Evolutionary conservation across 2,329 filamentous ascomycete genomes (phyloP), one percentile per base, ranked within the genome.

Genomic region (Macrophomina pseudophaseolina): DNA sequence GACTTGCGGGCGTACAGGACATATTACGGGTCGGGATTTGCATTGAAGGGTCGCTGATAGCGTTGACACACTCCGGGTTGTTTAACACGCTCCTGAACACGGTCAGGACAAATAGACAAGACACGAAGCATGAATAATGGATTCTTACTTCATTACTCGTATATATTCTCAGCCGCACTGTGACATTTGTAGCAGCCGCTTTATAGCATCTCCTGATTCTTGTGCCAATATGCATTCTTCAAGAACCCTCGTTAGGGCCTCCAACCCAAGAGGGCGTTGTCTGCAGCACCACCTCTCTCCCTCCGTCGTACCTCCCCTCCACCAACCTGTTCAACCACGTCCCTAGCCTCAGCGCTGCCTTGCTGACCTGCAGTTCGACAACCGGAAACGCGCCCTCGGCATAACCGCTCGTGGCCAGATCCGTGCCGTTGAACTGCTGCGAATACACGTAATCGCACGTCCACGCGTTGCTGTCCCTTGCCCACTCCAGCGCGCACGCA

Each of bases 321-420:
- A 79, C 76, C 33, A 80, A 64, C 18, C 72, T 73, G 52, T 81
- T 80, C 60, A 80, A 68, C 79, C 78, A 81, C 5, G 75, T 78
- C 4, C 71, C 78, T 42, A 80, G 56, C 58, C 79, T 73, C 58
- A 79, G 69, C 5, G 77, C 77, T 7, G 79, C 78, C 67, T 80
- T 81, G 65, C 76, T 78, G 38, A 80, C 76, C 67, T 80, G 79
- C 44, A 80, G 33, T 68, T 80, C 79, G 5, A 80, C 74, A 30
- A 80, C 78, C 0, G 78, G 78, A 44, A 76, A 75, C n/a, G 74
- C 78, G 5, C 76, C 76, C 23, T 69, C 64, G 5, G 79, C 78
- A 66, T 80, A 81, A 4, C 78, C 78, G 60, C 74, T 72, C 5
- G 71, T 75, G 0, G 74, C 72, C 14, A 80, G 70, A 70, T 80